Percentiles rank a stretch among this genome's conserved stretches.
Conservation (phyloP, 2,329 filamentous ascomycete species). For the Fusarium sp. region DNA sequence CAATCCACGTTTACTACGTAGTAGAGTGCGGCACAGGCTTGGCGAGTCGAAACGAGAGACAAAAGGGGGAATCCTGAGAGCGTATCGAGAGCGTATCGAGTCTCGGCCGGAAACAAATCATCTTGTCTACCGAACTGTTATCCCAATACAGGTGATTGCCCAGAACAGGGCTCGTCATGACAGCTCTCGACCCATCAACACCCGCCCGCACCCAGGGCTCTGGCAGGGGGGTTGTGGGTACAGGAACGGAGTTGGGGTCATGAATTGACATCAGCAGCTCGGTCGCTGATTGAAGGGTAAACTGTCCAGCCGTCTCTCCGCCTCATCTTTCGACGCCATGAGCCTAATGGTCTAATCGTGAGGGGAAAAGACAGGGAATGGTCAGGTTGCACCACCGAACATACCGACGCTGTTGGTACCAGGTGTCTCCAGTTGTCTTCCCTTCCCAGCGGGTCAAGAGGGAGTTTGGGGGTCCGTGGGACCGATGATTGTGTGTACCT, state of each 20-base stretch:
- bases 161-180: conserved; percentile 12
- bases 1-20: neutral
- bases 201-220: conserved; percentile 13
- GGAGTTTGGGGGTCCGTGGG: conserved; percentile 9
- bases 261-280: conserved; percentile 3
- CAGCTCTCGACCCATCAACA: conserved; percentile 27
- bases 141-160: conserved; percentile 18
- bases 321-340: conserved; percentile 28
- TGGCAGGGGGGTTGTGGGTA: conserved; percentile 16
- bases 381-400: conserved; percentile 29
- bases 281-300: conserved; percentile 45
- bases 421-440: neutral
- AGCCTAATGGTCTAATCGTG: conserved; percentile 26
- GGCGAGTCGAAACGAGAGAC: conserved; percentile 14
- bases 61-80: conserved; percentile 18
- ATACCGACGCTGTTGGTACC: conserved; percentile 30
- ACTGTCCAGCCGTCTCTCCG: conserved; percentile 19
- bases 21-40: neutral
- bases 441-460: conserved; percentile 13
- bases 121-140: conserved; percentile 28
- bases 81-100: neutral
- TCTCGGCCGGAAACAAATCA: neutral
- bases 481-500: conserved; percentile 1
- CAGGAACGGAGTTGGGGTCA: conserved; percentile 1
- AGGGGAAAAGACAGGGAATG: conserved; percentile 14